Evolutionary conservation across 148 eudicot species (phyloP), one percentile per base, ranked within the genome.

Genomic region (Pharnaceum exiguum): DNA sequence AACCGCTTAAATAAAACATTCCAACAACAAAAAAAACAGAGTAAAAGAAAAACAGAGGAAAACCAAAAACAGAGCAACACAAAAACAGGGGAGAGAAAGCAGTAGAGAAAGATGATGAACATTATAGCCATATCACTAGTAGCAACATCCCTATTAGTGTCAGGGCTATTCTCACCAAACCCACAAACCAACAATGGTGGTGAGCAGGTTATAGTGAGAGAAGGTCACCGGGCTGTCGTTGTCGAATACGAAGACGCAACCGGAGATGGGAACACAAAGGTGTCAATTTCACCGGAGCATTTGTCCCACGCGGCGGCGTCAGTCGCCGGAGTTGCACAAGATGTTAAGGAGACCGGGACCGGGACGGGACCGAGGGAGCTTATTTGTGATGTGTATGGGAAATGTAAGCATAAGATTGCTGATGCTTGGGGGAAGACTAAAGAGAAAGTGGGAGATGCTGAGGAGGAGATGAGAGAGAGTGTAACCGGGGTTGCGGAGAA

Each of bases 141-240:
- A 0, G 16, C 76, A 10, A 71, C 85, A 0, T 70, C 90, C 10
- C 55, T 86, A 1, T 77, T 70, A 8, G 62, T 76, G 2, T 82
- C 95, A 11, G 76, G 82, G 4, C 52, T 89, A 6, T 79, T 69
- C 67, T 78, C 89, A 32, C 82, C 93, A 37, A 47, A 23, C 46
- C 81, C 84, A 21, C 49, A 63, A 13, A 59, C 13, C 39, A 55
- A 50, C 16, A 35, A 56, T 10, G 40, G 21, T 3, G 57, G 17
- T 1, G 74, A 62, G 1, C 63, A 71, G 11, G 86, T 81, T 16
- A 76, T 82, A 0, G 75, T 78, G 26, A 75, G 62, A 44, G 90
- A 79, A 23, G 90, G 90, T 8, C 88, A 79, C 48, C 58, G 87
- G 24, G 70, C 77, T 0, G 95, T 83, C 0, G 72, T 74, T 2